A percentile compares a stretch with the other conserved stretches of the same genome.
These are phyloP conservation scores for Lignosus rhinocerotis DNA, from an alignment of 1,284 basidiomycete genomes.

Conservation along the genomic window DNA sequence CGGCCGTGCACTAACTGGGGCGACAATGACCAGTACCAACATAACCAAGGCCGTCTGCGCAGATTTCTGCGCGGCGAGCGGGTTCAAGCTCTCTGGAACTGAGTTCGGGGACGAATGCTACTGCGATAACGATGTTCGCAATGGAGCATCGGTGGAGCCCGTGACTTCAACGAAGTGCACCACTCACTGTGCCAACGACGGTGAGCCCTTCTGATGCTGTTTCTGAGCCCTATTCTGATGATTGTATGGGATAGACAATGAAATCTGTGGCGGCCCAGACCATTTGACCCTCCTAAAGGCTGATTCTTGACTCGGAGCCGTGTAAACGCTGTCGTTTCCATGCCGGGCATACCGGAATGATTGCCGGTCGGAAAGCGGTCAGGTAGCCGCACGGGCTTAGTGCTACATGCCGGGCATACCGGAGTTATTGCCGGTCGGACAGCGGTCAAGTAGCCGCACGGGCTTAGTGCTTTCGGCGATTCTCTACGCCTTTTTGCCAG, in stretches of 20 bases:
- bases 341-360: too few species aligned
- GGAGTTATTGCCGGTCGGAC: too few species aligned
- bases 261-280: slow-evolving; percentile 31
- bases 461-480: too few species aligned
- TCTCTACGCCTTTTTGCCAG: too few species aligned
- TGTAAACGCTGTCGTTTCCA: too few species aligned
- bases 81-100: slow-evolving; percentile 28
- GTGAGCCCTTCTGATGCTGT: slow-evolving; percentile 16
- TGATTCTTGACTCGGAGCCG: too few species aligned
- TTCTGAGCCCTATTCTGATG: background rate
- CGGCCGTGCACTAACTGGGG: slow-evolving; percentile 30
- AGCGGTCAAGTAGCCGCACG: too few species aligned
- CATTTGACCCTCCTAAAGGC: slow-evolving; percentile 23
- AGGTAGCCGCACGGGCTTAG: too few species aligned
- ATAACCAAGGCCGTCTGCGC: slow-evolving; percentile 30
- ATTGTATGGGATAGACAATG: slow-evolving; percentile 6
- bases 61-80: slow-evolving; percentile 27
- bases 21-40: slow-evolving; percentile 22
- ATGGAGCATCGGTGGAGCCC: slow-evolving; percentile 27
- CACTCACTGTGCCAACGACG: slow-evolving; percentile 28
- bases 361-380: too few species aligned
- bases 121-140: slow-evolving; percentile 31
- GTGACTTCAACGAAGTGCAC: slow-evolving; percentile 27
- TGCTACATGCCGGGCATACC: too few species aligned
- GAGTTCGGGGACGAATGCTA: slow-evolving; percentile 34